Evolutionary conservation across 2,329 filamentous ascomycete genomes (phyloP).

Genomic region (Penicillium sp.): DNA sequence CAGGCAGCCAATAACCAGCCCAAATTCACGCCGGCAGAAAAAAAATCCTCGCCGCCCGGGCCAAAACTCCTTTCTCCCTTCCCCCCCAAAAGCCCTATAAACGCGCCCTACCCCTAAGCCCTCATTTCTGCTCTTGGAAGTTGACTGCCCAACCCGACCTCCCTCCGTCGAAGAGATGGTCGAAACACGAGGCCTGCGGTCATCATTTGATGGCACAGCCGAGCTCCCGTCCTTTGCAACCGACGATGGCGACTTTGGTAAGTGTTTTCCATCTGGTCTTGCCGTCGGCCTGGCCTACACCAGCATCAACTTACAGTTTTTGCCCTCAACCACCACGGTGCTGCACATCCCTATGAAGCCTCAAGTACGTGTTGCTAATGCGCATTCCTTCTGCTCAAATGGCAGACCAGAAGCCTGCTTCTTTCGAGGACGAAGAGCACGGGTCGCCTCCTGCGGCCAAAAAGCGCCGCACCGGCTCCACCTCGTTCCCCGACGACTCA

Average conservation of each 20-base stretch:
- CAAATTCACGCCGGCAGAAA: not conserved
- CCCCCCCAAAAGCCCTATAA: slow-evolving; percentile 41
- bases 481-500: slow-evolving; percentile 24
- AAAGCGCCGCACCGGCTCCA: slow-evolving; percentile 40
- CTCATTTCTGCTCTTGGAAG: slow-evolving; percentile 49
- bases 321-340: not conserved
- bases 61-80: slow-evolving; percentile 11
- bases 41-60: slow-evolving; percentile 6
- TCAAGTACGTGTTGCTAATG: not conserved
- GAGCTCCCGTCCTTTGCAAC: slow-evolving; percentile 30
- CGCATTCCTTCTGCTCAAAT: slow-evolving; percentile 6
- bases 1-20: no score
- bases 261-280: slow-evolving; percentile 19
- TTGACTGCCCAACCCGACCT: slow-evolving; percentile 26
- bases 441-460: slow-evolving; percentile 38
- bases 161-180: slow-evolving; percentile 32
- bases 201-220: slow-evolving; percentile 32
- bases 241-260: slow-evolving; percentile 35
- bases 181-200: slow-evolving; percentile 28
- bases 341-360: slow-evolving; percentile 6
- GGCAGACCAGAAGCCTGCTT: slow-evolving; percentile 27
- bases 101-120: slow-evolving; percentile 49
- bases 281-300: not conserved
- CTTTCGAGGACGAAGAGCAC: slow-evolving; percentile 30
- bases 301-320: not conserved